phyloP scores from a whole-genome alignment of 2,329 filamentous ascomycete species.

The Trichophyton schoenleinii region DNA sequence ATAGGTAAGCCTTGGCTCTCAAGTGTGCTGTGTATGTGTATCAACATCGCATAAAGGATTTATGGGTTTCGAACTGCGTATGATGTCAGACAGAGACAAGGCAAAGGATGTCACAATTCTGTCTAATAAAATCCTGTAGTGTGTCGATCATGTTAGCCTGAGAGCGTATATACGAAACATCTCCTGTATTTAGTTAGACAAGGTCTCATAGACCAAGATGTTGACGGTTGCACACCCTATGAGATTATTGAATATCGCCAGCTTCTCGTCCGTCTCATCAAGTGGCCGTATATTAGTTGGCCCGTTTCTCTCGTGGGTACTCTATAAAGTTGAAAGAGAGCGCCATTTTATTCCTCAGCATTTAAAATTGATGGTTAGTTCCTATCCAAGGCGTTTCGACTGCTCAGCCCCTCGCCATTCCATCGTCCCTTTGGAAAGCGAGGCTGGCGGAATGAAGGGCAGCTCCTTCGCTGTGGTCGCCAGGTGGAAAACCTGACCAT shows the following conservation, averaged over 20 bases:
- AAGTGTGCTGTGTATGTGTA: not conserved
- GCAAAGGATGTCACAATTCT: not conserved
- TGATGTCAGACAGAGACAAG: not conserved
- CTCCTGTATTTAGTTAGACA: not conserved
- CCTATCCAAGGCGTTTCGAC: not conserved
- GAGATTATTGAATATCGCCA: not conserved
- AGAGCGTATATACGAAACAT: not conserved
- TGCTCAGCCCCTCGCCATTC: not conserved
- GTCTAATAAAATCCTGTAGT: not conserved
- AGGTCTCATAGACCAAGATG: not conserved
- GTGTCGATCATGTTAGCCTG: not conserved
- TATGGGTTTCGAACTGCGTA: not conserved
- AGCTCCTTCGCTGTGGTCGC: too few relatives aligned
- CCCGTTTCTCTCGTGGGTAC: not conserved
- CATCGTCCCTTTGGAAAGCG: not conserved
- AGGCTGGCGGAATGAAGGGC: too few relatives aligned
- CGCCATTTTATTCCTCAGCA: not conserved
- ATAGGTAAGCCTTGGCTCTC: not conserved
- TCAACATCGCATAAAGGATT: not conserved
- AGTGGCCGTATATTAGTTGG: too few relatives aligned
- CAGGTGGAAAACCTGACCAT: not conserved
- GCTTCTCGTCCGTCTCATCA: not conserved
- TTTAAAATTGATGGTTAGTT: not conserved
- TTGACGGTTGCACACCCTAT: not conserved
- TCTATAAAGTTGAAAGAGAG: not conserved